These are phyloP conservation scores for Leishmania lainsoni DNA, from an alignment of 208 protist species.

Conservation along the genomic window DNA sequence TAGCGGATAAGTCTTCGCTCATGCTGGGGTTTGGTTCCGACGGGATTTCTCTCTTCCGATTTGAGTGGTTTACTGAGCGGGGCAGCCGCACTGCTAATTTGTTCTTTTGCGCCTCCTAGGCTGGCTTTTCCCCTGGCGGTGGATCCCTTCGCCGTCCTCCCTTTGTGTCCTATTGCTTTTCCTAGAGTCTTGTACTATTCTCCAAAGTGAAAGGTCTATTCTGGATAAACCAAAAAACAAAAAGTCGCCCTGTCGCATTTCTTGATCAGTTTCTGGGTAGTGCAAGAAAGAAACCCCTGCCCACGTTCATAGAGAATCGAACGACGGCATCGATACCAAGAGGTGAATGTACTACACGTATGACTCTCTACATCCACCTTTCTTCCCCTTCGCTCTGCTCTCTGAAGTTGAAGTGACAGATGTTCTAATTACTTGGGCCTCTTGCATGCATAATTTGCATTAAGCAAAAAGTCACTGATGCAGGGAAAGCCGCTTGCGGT, in stretches of 20 bases:
- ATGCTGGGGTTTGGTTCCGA: constrained; percentile 55
- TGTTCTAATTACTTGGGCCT: constrained; percentile 1
- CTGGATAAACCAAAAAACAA: not conserved
- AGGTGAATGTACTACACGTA: not conserved
- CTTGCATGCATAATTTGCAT: not conserved
- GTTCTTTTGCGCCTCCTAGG: constrained; percentile 60
- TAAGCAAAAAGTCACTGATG: not conserved
- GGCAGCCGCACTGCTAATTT: constrained; percentile 43
- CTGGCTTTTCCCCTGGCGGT: not conserved
- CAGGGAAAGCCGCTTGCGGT: constrained; percentile 11
- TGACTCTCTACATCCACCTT: not conserved
- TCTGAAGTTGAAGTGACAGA: not conserved
- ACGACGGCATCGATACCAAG: not conserved
- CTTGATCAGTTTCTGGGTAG: not conserved
- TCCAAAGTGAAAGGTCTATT: not conserved
- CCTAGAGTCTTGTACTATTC: constrained; percentile 2
- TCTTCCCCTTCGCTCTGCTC: not conserved
- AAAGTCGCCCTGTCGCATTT: not conserved
- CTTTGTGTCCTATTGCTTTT: not conserved
- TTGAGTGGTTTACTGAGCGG: constrained; percentile 43
- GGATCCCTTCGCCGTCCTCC: not conserved
- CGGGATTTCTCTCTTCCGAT: constrained; percentile 49
- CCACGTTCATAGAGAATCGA: not conserved
- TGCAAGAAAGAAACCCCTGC: not conserved
- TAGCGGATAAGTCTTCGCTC: constrained; percentile 16